These are phyloP conservation scores for Colletotrichum caudatum DNA, from an alignment of 2,329 filamentous ascomycete genomes.

Conservation along the genomic window DNA sequence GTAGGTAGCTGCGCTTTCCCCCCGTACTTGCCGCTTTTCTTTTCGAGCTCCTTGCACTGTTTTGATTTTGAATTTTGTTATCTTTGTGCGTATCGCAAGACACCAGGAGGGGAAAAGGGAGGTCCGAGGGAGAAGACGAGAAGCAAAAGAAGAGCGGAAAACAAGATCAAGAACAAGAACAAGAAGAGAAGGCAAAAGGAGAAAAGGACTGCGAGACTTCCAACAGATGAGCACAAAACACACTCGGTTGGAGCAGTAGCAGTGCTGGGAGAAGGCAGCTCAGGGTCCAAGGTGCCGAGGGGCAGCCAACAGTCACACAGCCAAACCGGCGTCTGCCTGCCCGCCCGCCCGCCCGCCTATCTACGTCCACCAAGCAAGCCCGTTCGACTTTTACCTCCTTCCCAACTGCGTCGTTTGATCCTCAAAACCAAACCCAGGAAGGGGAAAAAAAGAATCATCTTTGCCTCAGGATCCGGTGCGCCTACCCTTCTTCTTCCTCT, in stretches of 20 bases:
- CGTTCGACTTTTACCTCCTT: conserved; percentile 30
- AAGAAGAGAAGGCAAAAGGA: background rate
- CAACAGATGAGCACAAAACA: background rate
- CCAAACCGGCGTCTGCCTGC: conserved; percentile 12
- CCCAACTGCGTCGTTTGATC: conserved; percentile 35
- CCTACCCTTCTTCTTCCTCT: conserved; percentile 16
- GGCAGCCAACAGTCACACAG: conserved; percentile 13
- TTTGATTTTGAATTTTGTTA: background rate
- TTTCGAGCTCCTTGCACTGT: conserved; percentile 7
- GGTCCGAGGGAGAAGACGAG: background rate
- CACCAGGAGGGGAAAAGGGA: conserved; percentile 5
- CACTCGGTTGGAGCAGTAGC: background rate
- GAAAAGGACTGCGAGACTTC: background rate
- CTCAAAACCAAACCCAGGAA: conserved; percentile 2
- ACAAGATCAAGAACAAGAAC: background rate
- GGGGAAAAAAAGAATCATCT: background rate
- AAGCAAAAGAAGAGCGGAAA: background rate
- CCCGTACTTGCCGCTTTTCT: conserved; percentile 15
- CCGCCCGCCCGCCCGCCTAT: background rate
- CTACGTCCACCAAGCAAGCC: background rate
- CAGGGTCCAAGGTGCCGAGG: conserved; percentile 11
- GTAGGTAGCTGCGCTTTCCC: conserved; percentile 30
- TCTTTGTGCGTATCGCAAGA: conserved; percentile 13
- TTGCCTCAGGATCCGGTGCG: conserved; percentile 27
- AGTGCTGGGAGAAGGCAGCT: background rate